phyloP scores from a whole-genome alignment of 2,329 filamentous ascomycete genomes.

The Dactylellina sp. region DNA sequence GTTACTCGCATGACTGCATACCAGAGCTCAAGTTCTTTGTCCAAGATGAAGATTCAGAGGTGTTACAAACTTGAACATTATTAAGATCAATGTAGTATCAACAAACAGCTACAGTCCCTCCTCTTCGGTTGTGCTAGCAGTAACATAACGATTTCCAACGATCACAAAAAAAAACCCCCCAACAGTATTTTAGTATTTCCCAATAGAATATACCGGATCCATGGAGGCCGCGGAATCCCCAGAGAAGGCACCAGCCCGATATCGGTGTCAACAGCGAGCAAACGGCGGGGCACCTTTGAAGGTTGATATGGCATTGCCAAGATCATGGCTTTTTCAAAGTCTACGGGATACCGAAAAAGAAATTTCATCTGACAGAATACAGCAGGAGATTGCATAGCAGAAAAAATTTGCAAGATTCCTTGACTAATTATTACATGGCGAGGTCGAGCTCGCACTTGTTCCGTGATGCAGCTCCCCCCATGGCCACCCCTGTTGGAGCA shows the following conservation, averaged over 20 bases:
- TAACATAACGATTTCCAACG: too few species aligned
- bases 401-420: constrained; percentile 6
- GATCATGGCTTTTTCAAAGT: not conserved
- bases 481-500: constrained; percentile 16
- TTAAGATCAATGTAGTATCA: too few species aligned
- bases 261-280: constrained; percentile 9
- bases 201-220: too few species aligned
- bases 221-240: constrained; percentile 20
- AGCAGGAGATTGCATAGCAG: not conserved
- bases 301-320: not conserved
- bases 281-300: too few species aligned
- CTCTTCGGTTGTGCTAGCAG: too few species aligned
- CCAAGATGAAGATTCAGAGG: too few species aligned
- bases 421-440: constrained; percentile 14
- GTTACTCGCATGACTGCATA: too few species aligned
- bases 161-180: too few species aligned
- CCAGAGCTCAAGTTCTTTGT: too few species aligned
- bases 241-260: constrained; percentile 5
- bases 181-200: too few species aligned
- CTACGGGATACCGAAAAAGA: not conserved
- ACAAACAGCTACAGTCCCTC: too few species aligned
- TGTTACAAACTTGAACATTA: too few species aligned
- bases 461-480: constrained; percentile 8
- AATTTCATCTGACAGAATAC: not conserved
- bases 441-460: constrained; percentile 11